These are phyloP conservation scores for Noccaea bulbosa DNA, from an alignment of 345 rosid species.

Conservation along the genomic window DNA sequence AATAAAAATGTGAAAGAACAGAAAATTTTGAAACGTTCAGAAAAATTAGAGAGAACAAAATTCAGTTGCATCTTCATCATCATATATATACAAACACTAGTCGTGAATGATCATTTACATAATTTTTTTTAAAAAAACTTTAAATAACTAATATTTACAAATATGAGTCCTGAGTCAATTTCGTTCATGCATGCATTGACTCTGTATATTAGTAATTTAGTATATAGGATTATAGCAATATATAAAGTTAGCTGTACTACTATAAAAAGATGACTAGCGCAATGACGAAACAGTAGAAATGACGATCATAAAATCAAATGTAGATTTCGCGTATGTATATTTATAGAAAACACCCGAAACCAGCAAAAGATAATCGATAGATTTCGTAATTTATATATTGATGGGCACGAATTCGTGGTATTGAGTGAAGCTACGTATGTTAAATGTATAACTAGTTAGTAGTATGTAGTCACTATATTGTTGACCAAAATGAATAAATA, in stretches of 20 bases:
- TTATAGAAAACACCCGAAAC: slow-evolving; percentile 19
- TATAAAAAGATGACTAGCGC: slow-evolving; percentile 31
- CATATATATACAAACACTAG: background rate
- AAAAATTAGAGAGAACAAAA: background rate
- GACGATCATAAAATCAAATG: slow-evolving; percentile 31
- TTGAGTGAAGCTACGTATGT: slow-evolving; percentile 26
- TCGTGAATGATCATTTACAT: background rate
- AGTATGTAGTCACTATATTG: slow-evolving; percentile 1
- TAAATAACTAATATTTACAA: background rate
- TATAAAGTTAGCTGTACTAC: slow-evolving; percentile 35
- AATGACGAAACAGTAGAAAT: slow-evolving; percentile 41
- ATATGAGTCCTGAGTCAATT: slow-evolving; percentile 4
- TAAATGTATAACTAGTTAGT: slow-evolving; percentile 14
- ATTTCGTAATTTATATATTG: slow-evolving; percentile 4
- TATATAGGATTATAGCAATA: background rate
- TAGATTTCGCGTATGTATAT: slow-evolving; percentile 31
- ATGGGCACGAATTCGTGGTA: slow-evolving; percentile 22
- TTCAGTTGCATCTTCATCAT: background rate
- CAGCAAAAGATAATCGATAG: slow-evolving; percentile 31
- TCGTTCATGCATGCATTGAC: slow-evolving; percentile 39
- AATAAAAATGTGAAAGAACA: background rate
- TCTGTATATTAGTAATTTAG: too few species aligned
- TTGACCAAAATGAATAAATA: too few species aligned
- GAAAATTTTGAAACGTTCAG: background rate
- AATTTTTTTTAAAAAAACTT: background rate